Evolutionary conservation across 768 basidiomycete species (phyloP).

Genomic region (Amanita exitialis): DNA sequence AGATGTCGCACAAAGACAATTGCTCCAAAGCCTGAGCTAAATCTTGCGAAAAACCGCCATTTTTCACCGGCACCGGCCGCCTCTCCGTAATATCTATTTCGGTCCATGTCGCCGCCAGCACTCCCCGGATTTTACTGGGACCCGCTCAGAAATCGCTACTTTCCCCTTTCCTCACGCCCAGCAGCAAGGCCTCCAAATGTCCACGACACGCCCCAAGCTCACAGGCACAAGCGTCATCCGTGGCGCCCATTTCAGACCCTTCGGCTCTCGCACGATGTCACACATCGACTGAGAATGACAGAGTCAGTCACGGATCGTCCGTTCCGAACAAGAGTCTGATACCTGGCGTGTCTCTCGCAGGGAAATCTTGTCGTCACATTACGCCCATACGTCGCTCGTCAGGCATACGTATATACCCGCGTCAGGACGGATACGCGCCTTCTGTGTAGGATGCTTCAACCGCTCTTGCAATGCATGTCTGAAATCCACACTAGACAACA

Average conservation of each 20-base stretch:
- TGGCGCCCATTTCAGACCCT: not conserved
- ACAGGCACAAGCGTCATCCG: not conserved
- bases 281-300: not conserved
- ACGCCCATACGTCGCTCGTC: constrained; percentile 25
- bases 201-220: not conserved
- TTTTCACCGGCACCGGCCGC: no score
- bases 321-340: no score
- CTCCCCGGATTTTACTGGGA: constrained; percentile 55
- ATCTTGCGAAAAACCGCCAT: no score
- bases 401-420: constrained; percentile 20
- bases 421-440: constrained; percentile 32
- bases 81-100: constrained; percentile 12
- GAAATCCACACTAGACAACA: constrained; percentile 1
- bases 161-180: constrained; percentile 37
- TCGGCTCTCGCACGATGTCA: not conserved
- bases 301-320: not conserved
- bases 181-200: constrained; percentile 1
- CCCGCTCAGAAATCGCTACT: constrained; percentile 40
- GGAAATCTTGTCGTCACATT: constrained; percentile 28
- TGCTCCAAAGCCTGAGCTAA: no score
- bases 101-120: constrained; percentile 28
- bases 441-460: constrained; percentile 27
- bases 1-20: no score
- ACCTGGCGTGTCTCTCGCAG: constrained; percentile 17
- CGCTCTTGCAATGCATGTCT: not conserved